These are phyloP conservation scores for Calonectria pteridis DNA, from an alignment of 2,329 filamentous ascomycete species.

Conservation along the genomic window DNA sequence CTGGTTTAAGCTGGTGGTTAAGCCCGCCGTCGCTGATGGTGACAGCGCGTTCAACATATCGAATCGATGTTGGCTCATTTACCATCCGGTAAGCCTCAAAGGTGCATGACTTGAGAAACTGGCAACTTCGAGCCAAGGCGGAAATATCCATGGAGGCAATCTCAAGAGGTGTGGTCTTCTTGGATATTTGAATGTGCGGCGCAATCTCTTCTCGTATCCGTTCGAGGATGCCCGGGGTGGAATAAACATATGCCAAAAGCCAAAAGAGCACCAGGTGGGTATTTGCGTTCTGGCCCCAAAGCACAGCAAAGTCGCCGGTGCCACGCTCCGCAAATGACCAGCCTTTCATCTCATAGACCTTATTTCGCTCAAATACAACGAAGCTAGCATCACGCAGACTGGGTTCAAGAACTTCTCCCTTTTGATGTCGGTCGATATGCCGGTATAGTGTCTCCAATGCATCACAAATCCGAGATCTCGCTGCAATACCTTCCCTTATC, in stretches of 20 bases:
- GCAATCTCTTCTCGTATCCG: conserved; percentile 32
- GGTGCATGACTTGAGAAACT: conserved; percentile 38
- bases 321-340: conserved; percentile 18
- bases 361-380: conserved; percentile 33
- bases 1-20: conserved; percentile 33
- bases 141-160: conserved; percentile 31
- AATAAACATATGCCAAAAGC: conserved; percentile 36
- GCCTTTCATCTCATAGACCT: conserved; percentile 24
- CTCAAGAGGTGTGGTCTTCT: background rate
- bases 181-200: conserved; percentile 19
- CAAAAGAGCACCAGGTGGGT: conserved; percentile 39
- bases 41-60: conserved; percentile 28
- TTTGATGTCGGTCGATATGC: conserved; percentile 21
- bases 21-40: conserved; percentile 26
- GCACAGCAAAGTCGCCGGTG: conserved; percentile 27
- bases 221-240: conserved; percentile 29
- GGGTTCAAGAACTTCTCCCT: conserved; percentile 29
- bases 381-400: conserved; percentile 28
- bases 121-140: conserved; percentile 29
- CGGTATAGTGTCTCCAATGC: conserved; percentile 20
- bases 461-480: conserved; percentile 28
- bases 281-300: conserved; percentile 41
- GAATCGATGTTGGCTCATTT: conserved; percentile 39
- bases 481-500: conserved; percentile 34
- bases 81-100: conserved; percentile 39